phyloP scores from a whole-genome alignment of 1,284 basidiomycete genomes.

The Ganoderma lucidum region DNA sequence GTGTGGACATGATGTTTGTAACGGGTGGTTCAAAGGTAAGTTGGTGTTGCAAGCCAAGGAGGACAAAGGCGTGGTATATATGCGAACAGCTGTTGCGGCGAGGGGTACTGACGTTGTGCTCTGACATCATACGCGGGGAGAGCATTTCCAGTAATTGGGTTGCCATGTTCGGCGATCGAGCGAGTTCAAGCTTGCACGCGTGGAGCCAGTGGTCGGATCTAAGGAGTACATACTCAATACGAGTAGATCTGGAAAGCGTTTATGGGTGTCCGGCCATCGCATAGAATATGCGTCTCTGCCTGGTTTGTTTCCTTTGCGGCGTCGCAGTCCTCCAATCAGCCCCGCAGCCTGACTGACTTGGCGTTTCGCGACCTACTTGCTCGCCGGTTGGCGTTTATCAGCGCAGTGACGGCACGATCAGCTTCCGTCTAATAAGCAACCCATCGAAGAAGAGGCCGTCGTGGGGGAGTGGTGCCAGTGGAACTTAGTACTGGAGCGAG shows the following conservation, averaged over 20 bases:
- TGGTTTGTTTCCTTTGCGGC: too few relatives aligned
- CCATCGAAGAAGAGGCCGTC: too few relatives aligned
- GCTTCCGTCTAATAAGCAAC: too few relatives aligned
- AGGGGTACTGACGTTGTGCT: conserved; percentile 23
- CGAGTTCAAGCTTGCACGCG: not conserved
- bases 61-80: not conserved
- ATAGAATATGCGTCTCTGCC: not conserved
- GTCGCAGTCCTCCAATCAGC: too few relatives aligned
- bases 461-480: too few relatives aligned
- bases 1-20: conserved; percentile 40
- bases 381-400: too few relatives aligned
- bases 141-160: not conserved
- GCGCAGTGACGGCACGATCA: too few relatives aligned
- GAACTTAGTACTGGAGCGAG: not conserved
- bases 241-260: not conserved
- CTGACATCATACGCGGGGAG: conserved; percentile 30
- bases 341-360: too few relatives aligned
- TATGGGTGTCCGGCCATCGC: not conserved
- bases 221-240: not conserved
- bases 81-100: not conserved
- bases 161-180: not conserved
- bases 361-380: too few relatives aligned
- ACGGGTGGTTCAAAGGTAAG: not conserved
- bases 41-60: not conserved
- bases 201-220: not conserved